phyloP scores from a whole-genome alignment of 2,329 filamentous ascomycete genomes.

The Septoria petroselini region DNA sequence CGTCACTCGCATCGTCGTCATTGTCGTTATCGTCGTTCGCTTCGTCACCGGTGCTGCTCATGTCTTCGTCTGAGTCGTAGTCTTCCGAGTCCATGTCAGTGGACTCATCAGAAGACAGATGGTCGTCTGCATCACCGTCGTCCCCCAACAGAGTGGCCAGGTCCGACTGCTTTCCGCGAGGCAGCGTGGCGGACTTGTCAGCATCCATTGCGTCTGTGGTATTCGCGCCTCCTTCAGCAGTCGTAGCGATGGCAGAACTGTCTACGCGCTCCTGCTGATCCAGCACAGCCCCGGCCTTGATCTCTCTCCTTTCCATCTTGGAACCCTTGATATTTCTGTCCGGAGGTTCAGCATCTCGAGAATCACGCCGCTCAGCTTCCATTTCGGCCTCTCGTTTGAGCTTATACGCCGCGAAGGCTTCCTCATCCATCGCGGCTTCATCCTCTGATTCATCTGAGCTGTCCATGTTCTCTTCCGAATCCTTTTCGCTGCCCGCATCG shows the following conservation, averaged over 20 bases:
- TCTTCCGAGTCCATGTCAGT: slow-evolving; percentile 38
- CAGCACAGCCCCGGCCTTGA: background rate
- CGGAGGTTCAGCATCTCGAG: slow-evolving; percentile 31
- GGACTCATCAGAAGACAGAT: slow-evolving; percentile 40
- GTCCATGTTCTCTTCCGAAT: slow-evolving; percentile 34
- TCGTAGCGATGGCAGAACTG: background rate
- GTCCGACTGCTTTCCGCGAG: background rate
- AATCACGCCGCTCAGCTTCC: slow-evolving; percentile 30
- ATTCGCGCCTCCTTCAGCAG: background rate
- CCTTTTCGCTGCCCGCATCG: slow-evolving; percentile 36
- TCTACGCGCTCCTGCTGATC: background rate
- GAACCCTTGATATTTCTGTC: slow-evolving; percentile 29
- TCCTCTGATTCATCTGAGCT: slow-evolving; percentile 41
- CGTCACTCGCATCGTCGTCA: slow-evolving; percentile 26
- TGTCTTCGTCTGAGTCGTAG: slow-evolving; percentile 39
- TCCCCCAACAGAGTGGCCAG: slow-evolving; percentile 26
- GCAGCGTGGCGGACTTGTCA: background rate
- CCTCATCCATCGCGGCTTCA: slow-evolving; percentile 57
- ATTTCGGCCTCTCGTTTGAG: slow-evolving; percentile 27
- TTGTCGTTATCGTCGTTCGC: slow-evolving; percentile 34
- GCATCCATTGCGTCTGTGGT: slow-evolving; percentile 11
- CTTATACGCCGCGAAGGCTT: slow-evolving; percentile 34
- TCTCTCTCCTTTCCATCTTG: background rate
- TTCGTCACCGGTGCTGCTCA: slow-evolving; percentile 39
- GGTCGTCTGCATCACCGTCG: slow-evolving; percentile 42